Conservation (phyloP, 305 asterid genomes). For the Fraxinus xanthoxyloides region DNA sequence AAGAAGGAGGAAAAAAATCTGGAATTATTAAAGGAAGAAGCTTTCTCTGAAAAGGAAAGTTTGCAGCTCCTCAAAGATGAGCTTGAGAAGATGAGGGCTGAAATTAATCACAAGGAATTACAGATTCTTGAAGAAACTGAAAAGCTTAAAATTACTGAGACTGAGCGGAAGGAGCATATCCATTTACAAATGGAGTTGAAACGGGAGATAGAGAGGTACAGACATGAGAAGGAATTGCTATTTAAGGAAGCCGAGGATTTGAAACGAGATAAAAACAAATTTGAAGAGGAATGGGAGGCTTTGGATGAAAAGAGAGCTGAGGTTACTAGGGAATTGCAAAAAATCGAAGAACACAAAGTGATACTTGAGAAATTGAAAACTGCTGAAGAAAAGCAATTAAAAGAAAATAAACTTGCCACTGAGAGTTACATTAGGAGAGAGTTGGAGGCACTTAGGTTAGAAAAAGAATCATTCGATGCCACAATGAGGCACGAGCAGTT, state of each 20-base stretch:
- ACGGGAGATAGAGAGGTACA: conserved; percentile 69
- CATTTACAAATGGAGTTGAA: conserved; percentile 57
- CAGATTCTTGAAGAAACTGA: conserved; percentile 47
- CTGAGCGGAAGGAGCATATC: conserved; percentile 59
- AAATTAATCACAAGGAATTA: conserved; percentile 46
- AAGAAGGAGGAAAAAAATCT: conserved; percentile 54
- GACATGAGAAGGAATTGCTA: conserved; percentile 48
- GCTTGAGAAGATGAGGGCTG: conserved; percentile 58
- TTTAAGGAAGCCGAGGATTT: conserved; percentile 60
- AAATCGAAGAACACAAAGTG: conserved; percentile 51
- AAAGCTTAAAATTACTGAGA: conserved; percentile 50
- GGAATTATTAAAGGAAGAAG: conserved; percentile 40
- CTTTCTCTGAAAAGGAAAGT: conserved; percentile 48
- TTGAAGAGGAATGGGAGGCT: conserved; percentile 87
- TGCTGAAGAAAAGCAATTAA: conserved; percentile 48
- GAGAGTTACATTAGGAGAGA: conserved; percentile 58
- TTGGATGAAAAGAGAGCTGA: conserved; percentile 71
- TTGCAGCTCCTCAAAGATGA: conserved; percentile 47
- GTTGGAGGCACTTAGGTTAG: conserved; percentile 62
- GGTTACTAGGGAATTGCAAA: conserved; percentile 39
- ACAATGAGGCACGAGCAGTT: conserved; percentile 60
- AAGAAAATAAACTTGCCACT: conserved; percentile 49
- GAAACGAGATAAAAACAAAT: conserved; percentile 64
- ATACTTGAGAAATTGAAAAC: conserved; percentile 40
- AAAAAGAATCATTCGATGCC: conserved; percentile 75